These are phyloP conservation scores for Oemleria cerasiformis DNA, from an alignment of 306 rosid genomes.

Conservation along the genomic window DNA sequence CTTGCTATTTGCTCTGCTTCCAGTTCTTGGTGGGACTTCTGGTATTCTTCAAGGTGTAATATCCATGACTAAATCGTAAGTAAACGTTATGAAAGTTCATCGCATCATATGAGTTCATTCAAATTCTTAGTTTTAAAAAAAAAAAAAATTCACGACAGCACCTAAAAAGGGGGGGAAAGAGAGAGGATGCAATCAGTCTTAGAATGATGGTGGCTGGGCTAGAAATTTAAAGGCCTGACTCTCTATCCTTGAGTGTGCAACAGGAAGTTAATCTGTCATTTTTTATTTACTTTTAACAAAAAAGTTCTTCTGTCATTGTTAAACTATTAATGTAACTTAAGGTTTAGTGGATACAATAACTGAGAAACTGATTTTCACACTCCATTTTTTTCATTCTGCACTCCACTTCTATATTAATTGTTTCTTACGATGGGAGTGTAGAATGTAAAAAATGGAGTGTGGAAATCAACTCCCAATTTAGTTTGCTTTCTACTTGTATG, in stretches of 20 bases:
- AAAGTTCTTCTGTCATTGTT: neutral
- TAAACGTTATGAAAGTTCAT: constrained; percentile 11
- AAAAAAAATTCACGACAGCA: neutral
- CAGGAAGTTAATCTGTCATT: neutral
- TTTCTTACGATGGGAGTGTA: too few relatives aligned
- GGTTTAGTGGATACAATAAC: neutral
- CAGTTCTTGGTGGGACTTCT: constrained; percentile 88
- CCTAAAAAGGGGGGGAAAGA: neutral
- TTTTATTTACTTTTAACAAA: neutral
- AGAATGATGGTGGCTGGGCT: neutral
- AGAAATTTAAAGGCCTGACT: neutral
- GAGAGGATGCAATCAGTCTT: neutral
- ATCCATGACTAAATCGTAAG: constrained; percentile 93
- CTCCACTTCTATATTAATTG: too few relatives aligned
- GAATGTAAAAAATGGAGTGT: too few relatives aligned
- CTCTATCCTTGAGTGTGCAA: neutral
- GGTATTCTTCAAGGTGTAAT: constrained; percentile 92
- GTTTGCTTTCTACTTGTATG: neutral
- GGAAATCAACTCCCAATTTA: neutral
- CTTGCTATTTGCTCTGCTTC: constrained; percentile 93
- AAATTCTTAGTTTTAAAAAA: neutral
- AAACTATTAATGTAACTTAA: neutral
- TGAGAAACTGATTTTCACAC: neutral
- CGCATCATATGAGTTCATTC: constrained; percentile 16
- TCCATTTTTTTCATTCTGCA: too few relatives aligned